Base-by-base conservation (phyloP, 345 rosid genomes). In the Tarenaya hassleriana region DNA sequence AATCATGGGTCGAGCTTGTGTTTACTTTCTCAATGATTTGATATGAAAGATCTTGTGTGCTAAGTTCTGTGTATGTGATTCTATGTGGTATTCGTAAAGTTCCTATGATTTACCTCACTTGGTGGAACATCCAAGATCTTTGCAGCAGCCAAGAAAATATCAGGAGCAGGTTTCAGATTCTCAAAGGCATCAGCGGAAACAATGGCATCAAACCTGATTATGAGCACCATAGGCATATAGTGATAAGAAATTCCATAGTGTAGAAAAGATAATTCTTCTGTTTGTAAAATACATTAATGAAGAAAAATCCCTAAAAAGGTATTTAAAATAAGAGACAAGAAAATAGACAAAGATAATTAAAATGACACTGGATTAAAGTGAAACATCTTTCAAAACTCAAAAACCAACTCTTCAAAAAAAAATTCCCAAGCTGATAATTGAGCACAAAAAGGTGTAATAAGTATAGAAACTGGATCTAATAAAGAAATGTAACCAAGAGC, bases 111-210 rank as follows among this genome's bases (percentile, higher is more conserved):
- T 68, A 87, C 98, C 98, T 91, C 92, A 17, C 67, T 73, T 9
- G 80, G 56, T 0, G 96, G 82, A 62, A 84, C 96, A 62, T 73
- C 63, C 66, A 91, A 79, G 66, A 84, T 81, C 70, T 68, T 84
- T 66, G 96, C 79, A 63, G 98, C 98, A 58, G 96, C 65, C 70
- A 92, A 75, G 81, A 92, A 92, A 64, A 84, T 87, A 78, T 91
- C 96, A 15, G 98, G 96, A 72, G 95, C 83, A 60, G 96, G 98
- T 71, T 91, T 92, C 71, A 92, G 62, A 73, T 87, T 87, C 74
- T 92, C 96, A 77, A 92, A 92, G 49, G 90, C 90, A 67, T 92
- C 96, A 49, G 98, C 95, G 64, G 98, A 88, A 63, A 92, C 96
- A 60, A 92, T 79, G 47, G 96, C 95, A 74, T 92, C 88, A 19